Evolutionary conservation across 176 grass and related monocot species (phyloP).

Genomic region (Avena atlantica): DNA sequence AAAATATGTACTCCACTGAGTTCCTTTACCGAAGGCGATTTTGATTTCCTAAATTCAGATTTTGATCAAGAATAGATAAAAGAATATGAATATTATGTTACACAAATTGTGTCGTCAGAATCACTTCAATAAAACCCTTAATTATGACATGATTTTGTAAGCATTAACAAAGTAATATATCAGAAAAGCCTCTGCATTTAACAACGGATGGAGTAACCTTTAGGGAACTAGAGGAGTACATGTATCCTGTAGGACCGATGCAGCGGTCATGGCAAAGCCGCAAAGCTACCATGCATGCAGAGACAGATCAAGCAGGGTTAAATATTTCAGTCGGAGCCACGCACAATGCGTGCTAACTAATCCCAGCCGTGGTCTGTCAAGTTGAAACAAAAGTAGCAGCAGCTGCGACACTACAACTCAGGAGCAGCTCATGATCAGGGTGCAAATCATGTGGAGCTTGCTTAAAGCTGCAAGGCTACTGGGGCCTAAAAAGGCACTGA

Average conservation of each 20-base stretch:
- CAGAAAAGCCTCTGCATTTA: not conserved
- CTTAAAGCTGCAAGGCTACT: slow-evolving; percentile 55
- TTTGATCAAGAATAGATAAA: not conserved
- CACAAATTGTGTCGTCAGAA: not conserved
- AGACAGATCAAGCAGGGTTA: slow-evolving; percentile 48
- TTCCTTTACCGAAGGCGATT: not conserved
- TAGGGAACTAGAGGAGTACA: not conserved
- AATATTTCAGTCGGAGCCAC: slow-evolving; percentile 25
- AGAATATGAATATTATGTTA: not conserved
- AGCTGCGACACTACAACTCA: slow-evolving; percentile 52
- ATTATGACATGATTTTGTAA: not conserved
- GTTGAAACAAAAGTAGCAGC: slow-evolving; percentile 40
- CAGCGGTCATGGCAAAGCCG: slow-evolving; percentile 35
- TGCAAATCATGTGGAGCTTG: slow-evolving; percentile 66
- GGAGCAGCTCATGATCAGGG: slow-evolving; percentile 50
- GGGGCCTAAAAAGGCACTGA: slow-evolving; percentile 40
- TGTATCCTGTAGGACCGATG: slow-evolving; percentile 23
- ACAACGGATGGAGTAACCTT: not conserved
- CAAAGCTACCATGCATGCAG: not conserved
- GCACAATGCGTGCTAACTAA: slow-evolving; percentile 6
- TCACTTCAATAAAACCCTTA: not conserved
- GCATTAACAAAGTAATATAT: not conserved
- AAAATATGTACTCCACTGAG: not conserved
- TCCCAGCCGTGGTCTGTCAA: slow-evolving; percentile 23
- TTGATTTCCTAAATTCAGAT: not conserved